These are phyloP conservation scores for Botrytis medusae DNA, from an alignment of 2,329 filamentous ascomycete species.

Conservation along the genomic window DNA sequence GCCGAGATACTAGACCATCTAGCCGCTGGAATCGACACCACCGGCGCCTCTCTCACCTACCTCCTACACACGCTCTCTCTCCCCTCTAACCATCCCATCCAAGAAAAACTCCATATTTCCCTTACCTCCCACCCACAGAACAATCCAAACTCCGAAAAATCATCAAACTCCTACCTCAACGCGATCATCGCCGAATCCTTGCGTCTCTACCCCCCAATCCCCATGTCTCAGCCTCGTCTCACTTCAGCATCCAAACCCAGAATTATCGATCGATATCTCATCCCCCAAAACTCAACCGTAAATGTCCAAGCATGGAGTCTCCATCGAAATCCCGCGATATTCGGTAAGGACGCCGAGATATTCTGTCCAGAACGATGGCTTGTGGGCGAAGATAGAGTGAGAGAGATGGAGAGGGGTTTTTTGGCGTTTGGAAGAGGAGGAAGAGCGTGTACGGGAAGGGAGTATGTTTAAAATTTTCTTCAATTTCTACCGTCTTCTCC, in stretches of 20 bases:
- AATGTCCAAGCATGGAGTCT: constrained; percentile 62
- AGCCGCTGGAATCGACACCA: constrained; percentile 70
- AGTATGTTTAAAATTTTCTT: constrained; percentile 50
- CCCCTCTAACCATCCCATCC: constrained; percentile 52
- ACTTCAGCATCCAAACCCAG: constrained; percentile 51
- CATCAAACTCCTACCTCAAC: constrained; percentile 55
- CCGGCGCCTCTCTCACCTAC: constrained; percentile 67
- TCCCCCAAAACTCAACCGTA: constrained; percentile 56
- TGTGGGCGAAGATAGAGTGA: constrained; percentile 67
- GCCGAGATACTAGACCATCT: constrained; percentile 72
- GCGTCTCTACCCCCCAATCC: constrained; percentile 63
- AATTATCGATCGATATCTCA: constrained; percentile 53
- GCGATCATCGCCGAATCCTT: constrained; percentile 63
- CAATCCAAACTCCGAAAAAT: constrained; percentile 41
- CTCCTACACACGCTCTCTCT: constrained; percentile 70
- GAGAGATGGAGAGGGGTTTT: constrained; percentile 65
- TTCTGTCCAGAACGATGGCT: constrained; percentile 88
- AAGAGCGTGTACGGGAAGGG: constrained; percentile 64
- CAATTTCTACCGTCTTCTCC: neutral
- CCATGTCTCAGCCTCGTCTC: constrained; percentile 64
- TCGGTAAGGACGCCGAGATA: constrained; percentile 67
- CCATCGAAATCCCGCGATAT: constrained; percentile 64
- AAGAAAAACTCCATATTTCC: constrained; percentile 49
- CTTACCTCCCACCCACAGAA: neutral
- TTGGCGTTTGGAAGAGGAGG: constrained; percentile 68